Conservation (phyloP, 306 rosid genomes). For the Quercus robur region DNA sequence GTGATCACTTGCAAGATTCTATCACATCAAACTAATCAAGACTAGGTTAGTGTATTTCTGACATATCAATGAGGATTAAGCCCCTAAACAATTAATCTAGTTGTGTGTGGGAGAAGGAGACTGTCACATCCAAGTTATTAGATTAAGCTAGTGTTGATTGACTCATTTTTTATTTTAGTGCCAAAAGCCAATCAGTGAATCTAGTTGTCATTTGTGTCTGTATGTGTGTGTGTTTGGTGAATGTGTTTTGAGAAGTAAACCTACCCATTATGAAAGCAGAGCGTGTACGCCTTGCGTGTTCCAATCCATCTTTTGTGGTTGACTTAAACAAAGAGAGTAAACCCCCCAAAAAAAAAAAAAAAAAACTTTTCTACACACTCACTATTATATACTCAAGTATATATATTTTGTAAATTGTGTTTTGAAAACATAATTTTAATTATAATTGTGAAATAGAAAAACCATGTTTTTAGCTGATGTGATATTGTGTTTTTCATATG, state of each 20-base stretch:
- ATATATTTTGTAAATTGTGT: too few relatives aligned
- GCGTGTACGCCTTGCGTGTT: conserved; percentile 33
- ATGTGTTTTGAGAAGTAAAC: conserved; percentile 22
- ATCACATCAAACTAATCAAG: conserved; percentile 37
- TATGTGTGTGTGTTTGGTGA: conserved; percentile 14
- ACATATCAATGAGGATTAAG: conserved; percentile 2
- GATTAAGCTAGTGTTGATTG: conserved; percentile 10
- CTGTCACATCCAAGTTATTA: not conserved
- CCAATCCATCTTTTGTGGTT: conserved; percentile 30
- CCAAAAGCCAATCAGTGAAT: conserved; percentile 14
- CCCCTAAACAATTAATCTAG: not conserved
- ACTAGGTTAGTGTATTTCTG: conserved; percentile 14
- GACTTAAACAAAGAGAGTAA: conserved; percentile 17
- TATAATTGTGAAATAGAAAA: too few relatives aligned
- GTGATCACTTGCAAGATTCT: conserved; percentile 25
- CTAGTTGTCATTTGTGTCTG: conserved; percentile 1
- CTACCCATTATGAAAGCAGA: conserved; percentile 28
- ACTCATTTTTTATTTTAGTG: conserved; percentile 4
- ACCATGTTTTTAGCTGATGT: too few relatives aligned
- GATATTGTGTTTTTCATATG: too few relatives aligned
- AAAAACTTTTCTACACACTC: not conserved
- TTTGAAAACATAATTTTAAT: too few relatives aligned
- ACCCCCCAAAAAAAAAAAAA: not conserved
- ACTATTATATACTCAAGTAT: too few relatives aligned
- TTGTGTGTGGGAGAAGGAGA: not conserved